phyloP scores from a whole-genome alignment of 345 rosid species.

The Noccaea bulbosa region DNA sequence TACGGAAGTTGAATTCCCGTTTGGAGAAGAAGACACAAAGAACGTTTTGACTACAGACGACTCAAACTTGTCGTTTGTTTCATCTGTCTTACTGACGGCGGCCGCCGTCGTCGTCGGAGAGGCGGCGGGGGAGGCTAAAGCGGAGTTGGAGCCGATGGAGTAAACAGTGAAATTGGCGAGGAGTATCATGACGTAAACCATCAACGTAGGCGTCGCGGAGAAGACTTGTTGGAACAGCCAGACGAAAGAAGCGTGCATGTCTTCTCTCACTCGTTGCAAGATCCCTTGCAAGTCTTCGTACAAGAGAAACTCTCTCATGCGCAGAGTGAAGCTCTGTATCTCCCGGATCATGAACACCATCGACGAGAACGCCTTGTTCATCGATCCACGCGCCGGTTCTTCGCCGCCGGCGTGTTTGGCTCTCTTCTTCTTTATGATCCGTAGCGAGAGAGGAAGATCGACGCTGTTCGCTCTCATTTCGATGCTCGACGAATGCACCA shows the following conservation, averaged over 20 bases:
- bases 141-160: conserved; percentile 62
- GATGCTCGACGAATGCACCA: conserved; percentile 53
- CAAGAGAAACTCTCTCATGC: conserved; percentile 69
- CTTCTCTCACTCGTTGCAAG: conserved; percentile 67
- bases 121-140: conserved; percentile 52
- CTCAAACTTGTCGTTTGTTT: conserved; percentile 49
- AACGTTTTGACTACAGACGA: conserved; percentile 57
- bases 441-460: conserved; percentile 78
- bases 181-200: conserved; percentile 91
- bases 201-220: conserved; percentile 87
- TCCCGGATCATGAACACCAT: conserved; percentile 94
- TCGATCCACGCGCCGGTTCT: conserved; percentile 63
- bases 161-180: conserved; percentile 84
- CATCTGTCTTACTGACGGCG: conserved; percentile 42
- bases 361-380: conserved; percentile 86
- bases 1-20: conserved; percentile 54
- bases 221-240: conserved; percentile 95
- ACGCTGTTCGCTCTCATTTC: conserved; percentile 87
- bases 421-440: conserved; percentile 73
- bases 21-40: conserved; percentile 56
- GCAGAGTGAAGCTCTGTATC: conserved; percentile 72
- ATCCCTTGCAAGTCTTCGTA: conserved; percentile 77
- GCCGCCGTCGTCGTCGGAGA: conserved; percentile 25
- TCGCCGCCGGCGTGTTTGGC: conserved; percentile 56
- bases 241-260: conserved; percentile 86